Evolutionary conservation across 2,329 filamentous ascomycete genomes (phyloP), one percentile per base, ranked within the genome.

Genomic region (Fusarium veterinarium): DNA sequence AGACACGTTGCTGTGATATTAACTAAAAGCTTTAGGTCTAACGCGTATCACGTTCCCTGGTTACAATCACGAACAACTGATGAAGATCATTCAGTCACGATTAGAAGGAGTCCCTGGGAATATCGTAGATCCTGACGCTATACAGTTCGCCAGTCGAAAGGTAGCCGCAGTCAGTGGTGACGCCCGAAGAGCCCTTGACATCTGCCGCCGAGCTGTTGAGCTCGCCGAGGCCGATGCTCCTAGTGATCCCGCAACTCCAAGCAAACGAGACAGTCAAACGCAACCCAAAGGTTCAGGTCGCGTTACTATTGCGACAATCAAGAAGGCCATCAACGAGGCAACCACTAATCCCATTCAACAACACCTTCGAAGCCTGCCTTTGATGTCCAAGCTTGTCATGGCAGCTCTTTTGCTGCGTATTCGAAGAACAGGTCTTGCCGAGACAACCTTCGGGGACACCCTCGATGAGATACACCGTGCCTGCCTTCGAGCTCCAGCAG

Each of bases 31-130:
- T 25, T 25, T 30, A 85, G 85, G 95, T 28, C 86, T 99, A 53
- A 98, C 95, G 12, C 90, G 97, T 78, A 98, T 99, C 79, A 98
- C 96, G 0, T 99, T 99, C 77, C 94, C 96, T 0, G 96, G 96
- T 28, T 99, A 99, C 82, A 98, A 95, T 64, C 95, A 99, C 81
- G 95, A 96, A 66, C 96, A 99, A 82, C 88, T 99, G 44, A 97
- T 98, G 93, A 93, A 92, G 75, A 99, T 99, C 78, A 98, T 99
- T 72, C 92, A 95, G 78, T 97, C 95, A n/a, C 92, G 96, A 35
- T 88, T 99, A 5, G 91, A 94, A 79, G 94, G 94, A 60, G 94
- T 98, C 1, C 92, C 93, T 2, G 95, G 94, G 31, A 91, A 95
- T 74, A 92, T 99, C 48, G 95, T 99, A 44, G 94, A 98, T 69